Evolutionary conservation across 768 basidiomycete genomes (phyloP), one percentile per base, ranked within the genome.

Genomic region (Suillus tomentosus): DNA sequence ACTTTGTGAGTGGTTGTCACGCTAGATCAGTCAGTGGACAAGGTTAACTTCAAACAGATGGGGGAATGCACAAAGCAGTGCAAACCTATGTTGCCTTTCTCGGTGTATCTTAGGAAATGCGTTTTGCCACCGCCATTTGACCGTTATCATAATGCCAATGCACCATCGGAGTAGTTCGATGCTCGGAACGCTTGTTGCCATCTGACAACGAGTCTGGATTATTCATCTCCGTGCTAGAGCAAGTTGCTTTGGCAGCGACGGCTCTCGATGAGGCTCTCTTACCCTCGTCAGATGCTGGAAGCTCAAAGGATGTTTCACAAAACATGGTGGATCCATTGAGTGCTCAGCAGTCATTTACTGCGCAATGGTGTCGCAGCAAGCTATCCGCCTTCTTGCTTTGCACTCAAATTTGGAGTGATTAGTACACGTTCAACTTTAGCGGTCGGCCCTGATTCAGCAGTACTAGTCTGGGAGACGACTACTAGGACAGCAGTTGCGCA

Each of bases 41-140:
- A 76, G 74, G 74, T 76, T 76, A 76, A 69, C 74, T 77, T 63
- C 43, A 6, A 62, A 58, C 39, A 62, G 56, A 67, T 65, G 70
- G 70, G 70, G 71, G 68, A 53, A 53, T 53, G 27, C 51, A 61
- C 51, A 59, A 31, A 61, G 68, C 64, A 45, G 64, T 66, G 61
- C 57, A 58, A 27, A 24, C 57, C 19, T 36, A 40, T 19, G 40
- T 58, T 58, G 17, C 57, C 57, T 58, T 58, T 58, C 57, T 58
- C 31, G 39, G 57, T 24, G 39, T 24, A 42, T 19, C 24, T 27
- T 42, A 58, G 39, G 57, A 58, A 58, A 58, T 40, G 27, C 17
- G 40, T 58, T 58, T 42, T 42, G 39, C 57, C 40, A 42, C 57
- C 17, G 57, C 57, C 57, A 42, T 58, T 42, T 58, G 40, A 58